Conservation (phyloP, 148 eudicot species). For the Camellia japonica region DNA sequence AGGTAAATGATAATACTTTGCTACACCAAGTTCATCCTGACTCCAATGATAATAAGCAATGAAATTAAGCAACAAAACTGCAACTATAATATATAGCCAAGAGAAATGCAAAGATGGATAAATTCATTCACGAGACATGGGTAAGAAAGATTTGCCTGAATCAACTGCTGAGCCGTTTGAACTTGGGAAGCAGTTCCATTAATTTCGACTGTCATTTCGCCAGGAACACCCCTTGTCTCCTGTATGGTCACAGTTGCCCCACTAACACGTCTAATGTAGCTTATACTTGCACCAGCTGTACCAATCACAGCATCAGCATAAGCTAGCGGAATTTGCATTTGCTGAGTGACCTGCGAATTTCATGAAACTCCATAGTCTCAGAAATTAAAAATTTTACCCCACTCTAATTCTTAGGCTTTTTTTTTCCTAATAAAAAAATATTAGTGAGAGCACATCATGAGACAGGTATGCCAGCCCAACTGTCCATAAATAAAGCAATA, state of each 20-base stretch:
- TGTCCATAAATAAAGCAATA: background rate
- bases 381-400: too few species aligned
- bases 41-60: background rate
- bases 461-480: background rate
- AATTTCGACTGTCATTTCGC: conserved; percentile 94
- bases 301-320: conserved; percentile 98
- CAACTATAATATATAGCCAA: background rate
- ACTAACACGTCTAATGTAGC: conserved; percentile 89
- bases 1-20: too few species aligned
- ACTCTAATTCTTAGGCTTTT: too few species aligned
- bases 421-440: background rate
- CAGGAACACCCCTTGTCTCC: conserved; percentile 84
- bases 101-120: background rate
- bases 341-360: conserved; percentile 60
- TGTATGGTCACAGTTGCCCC: conserved; percentile 94
- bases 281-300: conserved; percentile 71
- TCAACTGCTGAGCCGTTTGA: conserved; percentile 89
- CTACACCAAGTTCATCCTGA: too few species aligned
- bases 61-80: background rate
- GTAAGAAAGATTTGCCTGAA: conserved; percentile 53
- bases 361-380: background rate
- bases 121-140: background rate
- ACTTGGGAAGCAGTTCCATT: conserved; percentile 86
- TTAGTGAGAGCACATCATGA: background rate
- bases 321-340: conserved; percentile 77